A percentile compares a stretch with the other conserved stretches of the same genome.
Evolutionary conservation across 1,284 basidiomycete genomes (phyloP).

Genomic region (Puccinia polysora): DNA sequence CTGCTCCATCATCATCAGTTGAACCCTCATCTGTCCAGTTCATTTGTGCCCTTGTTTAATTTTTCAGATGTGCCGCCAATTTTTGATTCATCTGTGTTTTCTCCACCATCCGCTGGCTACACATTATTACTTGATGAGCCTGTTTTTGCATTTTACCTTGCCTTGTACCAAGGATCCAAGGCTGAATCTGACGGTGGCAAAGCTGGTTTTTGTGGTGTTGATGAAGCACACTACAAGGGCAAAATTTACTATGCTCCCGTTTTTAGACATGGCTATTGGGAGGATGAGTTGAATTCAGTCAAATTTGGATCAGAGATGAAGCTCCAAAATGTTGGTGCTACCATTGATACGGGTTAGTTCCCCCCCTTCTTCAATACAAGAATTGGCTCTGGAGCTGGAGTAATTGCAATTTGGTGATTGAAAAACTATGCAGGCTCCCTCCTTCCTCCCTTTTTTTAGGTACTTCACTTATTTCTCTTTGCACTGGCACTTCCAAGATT

Average conservation of each 20-base stretch:
- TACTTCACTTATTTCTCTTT: constrained; percentile 83
- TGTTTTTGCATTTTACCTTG: constrained; percentile 92
- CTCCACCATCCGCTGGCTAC: constrained; percentile 94
- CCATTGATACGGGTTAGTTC: constrained; percentile 80
- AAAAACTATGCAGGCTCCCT: background rate
- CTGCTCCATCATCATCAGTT: no score
- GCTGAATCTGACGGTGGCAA: constrained; percentile 65
- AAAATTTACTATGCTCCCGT: constrained; percentile 82
- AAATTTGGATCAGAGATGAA: constrained; percentile 68
- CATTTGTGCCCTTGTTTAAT: constrained; percentile 91
- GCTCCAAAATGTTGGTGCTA: constrained; percentile 74
- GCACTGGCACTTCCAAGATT: constrained; percentile 94
- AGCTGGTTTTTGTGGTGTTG: constrained; percentile 88
- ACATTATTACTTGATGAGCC: constrained; percentile 75
- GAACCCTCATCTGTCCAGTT: no score
- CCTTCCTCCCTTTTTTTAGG: constrained; percentile 55
- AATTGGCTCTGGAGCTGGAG: background rate
- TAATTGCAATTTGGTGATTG: background rate
- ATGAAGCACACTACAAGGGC: constrained; percentile 72
- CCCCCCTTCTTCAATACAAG: constrained; percentile 27
- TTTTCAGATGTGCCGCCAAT: constrained; percentile 91
- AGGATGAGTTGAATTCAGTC: constrained; percentile 55
- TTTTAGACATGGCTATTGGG: constrained; percentile 94
- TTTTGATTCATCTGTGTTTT: constrained; percentile 90
- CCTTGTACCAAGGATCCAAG: constrained; percentile 70